Evolutionary conservation across 1,284 basidiomycete species (phyloP).

Genomic region (Tetrapyrgos nigripes): DNA sequence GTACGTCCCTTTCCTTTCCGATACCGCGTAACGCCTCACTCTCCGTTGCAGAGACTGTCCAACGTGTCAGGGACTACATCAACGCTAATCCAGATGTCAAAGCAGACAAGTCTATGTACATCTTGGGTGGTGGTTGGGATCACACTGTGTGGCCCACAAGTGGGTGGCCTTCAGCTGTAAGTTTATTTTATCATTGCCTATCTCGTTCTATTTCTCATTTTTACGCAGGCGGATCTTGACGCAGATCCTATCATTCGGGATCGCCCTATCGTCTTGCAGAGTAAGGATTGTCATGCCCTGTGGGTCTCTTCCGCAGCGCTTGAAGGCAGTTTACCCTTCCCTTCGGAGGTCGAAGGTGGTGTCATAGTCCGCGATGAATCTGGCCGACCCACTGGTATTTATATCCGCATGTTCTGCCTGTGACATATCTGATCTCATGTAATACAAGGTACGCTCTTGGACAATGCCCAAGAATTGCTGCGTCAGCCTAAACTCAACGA

Average conservation of each 20-base stretch:
- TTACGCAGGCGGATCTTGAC: constrained; percentile 72
- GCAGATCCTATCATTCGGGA: constrained; percentile 69
- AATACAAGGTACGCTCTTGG: constrained; percentile 68
- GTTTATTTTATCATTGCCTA: constrained; percentile 26
- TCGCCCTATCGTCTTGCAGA: constrained; percentile 76
- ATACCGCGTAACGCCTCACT: neutral
- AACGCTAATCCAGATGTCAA: constrained; percentile 59
- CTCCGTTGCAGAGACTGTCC: constrained; percentile 61
- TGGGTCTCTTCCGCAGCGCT: constrained; percentile 82
- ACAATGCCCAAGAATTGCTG: constrained; percentile 74
- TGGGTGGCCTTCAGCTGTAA: constrained; percentile 79
- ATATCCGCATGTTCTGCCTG: neutral
- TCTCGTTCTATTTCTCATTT: neutral
- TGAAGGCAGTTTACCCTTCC: constrained; percentile 63
- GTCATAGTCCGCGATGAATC: constrained; percentile 72
- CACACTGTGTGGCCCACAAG: constrained; percentile 78
- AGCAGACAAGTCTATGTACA: constrained; percentile 63
- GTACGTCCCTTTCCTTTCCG: constrained; percentile 35
- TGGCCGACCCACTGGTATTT: constrained; percentile 78
- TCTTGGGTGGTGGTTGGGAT: constrained; percentile 92
- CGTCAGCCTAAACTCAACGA: constrained; percentile 71
- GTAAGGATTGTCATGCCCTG: constrained; percentile 89
- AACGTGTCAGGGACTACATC: constrained; percentile 71
- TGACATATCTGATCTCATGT: neutral
- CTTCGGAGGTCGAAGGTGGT: constrained; percentile 78